Conservation (phyloP, 2,329 filamentous ascomycete genomes). For the Amylocarpus encephaloides region DNA sequence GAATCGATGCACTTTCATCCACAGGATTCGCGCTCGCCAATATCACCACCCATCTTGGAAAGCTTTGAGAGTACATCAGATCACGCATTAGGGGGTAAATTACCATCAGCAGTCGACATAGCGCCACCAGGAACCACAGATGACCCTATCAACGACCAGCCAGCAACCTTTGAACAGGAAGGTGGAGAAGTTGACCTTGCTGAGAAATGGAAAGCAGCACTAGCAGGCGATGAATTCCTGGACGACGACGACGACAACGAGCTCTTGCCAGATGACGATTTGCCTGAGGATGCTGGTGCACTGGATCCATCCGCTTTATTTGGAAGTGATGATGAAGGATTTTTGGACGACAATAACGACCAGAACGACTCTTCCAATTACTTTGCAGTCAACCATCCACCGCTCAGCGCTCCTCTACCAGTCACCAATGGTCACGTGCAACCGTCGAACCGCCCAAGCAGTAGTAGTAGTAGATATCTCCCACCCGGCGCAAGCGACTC, state of each 20-base stretch:
- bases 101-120: constrained; percentile 24
- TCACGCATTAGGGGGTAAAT: constrained; percentile 21
- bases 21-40: constrained; percentile 15
- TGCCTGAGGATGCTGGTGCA: constrained; percentile 29
- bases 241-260: constrained; percentile 51
- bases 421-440: constrained; percentile 30
- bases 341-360: constrained; percentile 55
- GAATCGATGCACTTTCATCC: constrained; percentile 39
- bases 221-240: constrained; percentile 64
- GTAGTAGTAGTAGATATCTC: constrained; percentile 25
- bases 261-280: constrained; percentile 51
- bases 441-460: constrained; percentile 15
- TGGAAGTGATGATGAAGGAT: constrained; percentile 78
- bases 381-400: constrained; percentile 21
- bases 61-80: constrained; percentile 17
- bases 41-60: background rate
- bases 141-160: no score
- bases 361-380: constrained; percentile 24
- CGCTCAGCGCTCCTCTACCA: constrained; percentile 24
- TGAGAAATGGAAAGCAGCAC: constrained; percentile 76
- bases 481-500: constrained; percentile 18
- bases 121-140: no score
- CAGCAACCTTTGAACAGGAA: constrained; percentile 21
- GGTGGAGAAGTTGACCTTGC: constrained; percentile 55
- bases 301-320: constrained; percentile 62